These are phyloP conservation scores for Lasiodiplodia gonubiensis DNA, from an alignment of 2,329 filamentous ascomycete genomes.

Conservation along the genomic window DNA sequence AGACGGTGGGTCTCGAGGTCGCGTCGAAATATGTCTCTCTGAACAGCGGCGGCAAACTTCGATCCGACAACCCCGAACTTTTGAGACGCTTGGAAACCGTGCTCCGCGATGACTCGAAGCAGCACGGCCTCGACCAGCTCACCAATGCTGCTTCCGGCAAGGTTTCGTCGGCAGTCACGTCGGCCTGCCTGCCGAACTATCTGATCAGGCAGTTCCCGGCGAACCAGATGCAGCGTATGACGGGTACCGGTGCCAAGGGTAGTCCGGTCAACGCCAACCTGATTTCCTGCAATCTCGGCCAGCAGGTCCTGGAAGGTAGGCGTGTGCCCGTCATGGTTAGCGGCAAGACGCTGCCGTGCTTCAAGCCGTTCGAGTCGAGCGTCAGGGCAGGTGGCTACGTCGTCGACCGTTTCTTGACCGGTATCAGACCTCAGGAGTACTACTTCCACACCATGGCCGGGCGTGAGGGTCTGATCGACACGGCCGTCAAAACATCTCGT, in stretches of 20 bases:
- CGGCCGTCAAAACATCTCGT: constrained; percentile 95
- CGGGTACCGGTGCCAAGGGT: constrained; percentile 93
- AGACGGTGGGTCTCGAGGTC: constrained; percentile 74
- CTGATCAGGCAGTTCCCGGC: constrained; percentile 91
- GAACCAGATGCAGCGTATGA: constrained; percentile 99
- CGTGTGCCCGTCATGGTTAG: constrained; percentile 97
- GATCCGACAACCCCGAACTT: constrained; percentile 72
- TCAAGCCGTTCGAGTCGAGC: constrained; percentile 88
- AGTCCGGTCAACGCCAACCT: constrained; percentile 92
- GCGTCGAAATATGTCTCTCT: constrained; percentile 89
- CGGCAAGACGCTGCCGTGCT: constrained; percentile 93
- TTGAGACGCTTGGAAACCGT: constrained; percentile 84
- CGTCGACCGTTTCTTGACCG: constrained; percentile 94
- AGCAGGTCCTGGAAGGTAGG: constrained; percentile 93
- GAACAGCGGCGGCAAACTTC: constrained; percentile 65
- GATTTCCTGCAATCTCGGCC: constrained; percentile 96
- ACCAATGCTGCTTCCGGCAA: constrained; percentile 73
- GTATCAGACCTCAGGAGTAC: constrained; percentile 95
- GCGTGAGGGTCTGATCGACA: constrained; percentile 97
- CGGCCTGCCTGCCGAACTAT: constrained; percentile 77
- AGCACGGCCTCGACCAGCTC: constrained; percentile 85
- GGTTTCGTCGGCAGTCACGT: constrained; percentile 80
- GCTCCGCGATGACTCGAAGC: constrained; percentile 87
- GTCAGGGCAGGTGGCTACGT: constrained; percentile 92
- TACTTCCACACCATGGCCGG: constrained; percentile 99